Percentiles rank a stretch among this genome's conserved stretches.
Evolutionary conservation across 192 early-diverging fungal genomes (phyloP).

Genomic region (Linnemannia zychae): DNA sequence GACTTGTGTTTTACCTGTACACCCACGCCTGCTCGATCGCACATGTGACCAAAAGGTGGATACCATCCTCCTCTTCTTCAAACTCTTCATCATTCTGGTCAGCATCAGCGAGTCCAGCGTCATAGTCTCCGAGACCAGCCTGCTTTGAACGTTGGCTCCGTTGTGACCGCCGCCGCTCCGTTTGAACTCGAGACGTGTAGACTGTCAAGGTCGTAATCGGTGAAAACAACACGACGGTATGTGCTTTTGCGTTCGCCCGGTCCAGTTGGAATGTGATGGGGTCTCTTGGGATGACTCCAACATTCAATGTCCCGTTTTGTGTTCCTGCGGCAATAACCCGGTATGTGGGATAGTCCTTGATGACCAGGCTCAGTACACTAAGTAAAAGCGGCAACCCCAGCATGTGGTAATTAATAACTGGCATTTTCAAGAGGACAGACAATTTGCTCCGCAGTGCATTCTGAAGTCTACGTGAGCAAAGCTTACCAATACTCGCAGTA

Average conservation of each 20-base stretch:
- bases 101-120: neutral
- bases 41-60: conserved; percentile 68
- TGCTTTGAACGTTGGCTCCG: neutral
- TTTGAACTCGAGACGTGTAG: conserved; percentile 28
- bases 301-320: conserved; percentile 48
- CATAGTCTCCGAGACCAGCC: neutral
- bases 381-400: neutral
- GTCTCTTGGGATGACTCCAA: conserved; percentile 42
- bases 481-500: conserved; percentile 55
- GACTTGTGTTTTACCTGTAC: conserved; percentile 58
- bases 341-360: conserved; percentile 42
- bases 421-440: neutral
- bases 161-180: neutral
- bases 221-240: conserved; percentile 47
- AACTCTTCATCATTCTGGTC: conserved; percentile 2
- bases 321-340: conserved; percentile 51
- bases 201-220: conserved; percentile 48
- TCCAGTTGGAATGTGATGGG: conserved; percentile 28
- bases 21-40: conserved; percentile 68
- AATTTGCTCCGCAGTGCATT: neutral
- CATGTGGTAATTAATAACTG: neutral
- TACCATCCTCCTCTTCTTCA: conserved; percentile 28
- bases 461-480: neutral
- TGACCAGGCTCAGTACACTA: conserved; percentile 42
- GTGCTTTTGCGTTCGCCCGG: conserved; percentile 23